A percentile compares a stretch with the other conserved stretches of the same genome.
phyloP scores from a whole-genome alignment of 805 yeast genomes.

The Starmerella apis region DNA sequence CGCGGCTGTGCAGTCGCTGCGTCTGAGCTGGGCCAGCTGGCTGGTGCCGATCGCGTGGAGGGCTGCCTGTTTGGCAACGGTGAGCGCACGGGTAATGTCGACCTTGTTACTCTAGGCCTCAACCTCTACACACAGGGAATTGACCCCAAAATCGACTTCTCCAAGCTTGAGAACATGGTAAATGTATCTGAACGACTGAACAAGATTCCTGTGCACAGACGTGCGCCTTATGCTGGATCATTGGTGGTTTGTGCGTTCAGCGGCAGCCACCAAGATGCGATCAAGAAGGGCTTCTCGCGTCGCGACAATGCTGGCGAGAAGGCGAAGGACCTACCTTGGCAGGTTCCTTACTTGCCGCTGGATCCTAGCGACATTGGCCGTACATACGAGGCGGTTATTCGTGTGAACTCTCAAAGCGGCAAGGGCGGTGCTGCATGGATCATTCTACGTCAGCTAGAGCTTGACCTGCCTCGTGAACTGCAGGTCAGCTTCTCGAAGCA shows the following conservation, averaged over 20 bases:
- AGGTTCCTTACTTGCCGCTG: slow-evolving; percentile 69
- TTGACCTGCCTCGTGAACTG: slow-evolving; percentile 71
- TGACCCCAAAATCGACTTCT: slow-evolving; percentile 58
- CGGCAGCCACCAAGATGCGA: slow-evolving; percentile 84
- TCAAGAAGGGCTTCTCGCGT: slow-evolving; percentile 63
- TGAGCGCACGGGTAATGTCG: slow-evolving; percentile 81
- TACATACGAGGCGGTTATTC: slow-evolving; percentile 82
- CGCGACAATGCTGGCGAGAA: slow-evolving; percentile 35
- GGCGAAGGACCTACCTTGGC: slow-evolving; percentile 43
- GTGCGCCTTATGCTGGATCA: slow-evolving; percentile 78
- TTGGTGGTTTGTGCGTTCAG: slow-evolving; percentile 74
- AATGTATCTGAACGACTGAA: slow-evolving; percentile 70
- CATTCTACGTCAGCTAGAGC: slow-evolving; percentile 59
- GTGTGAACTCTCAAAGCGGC: slow-evolving; percentile 81
- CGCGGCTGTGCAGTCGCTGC: slow-evolving; percentile 88
- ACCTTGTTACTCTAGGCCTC: slow-evolving; percentile 64
- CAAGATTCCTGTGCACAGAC: slow-evolving; percentile 65
- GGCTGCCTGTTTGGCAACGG: slow-evolving; percentile 82
- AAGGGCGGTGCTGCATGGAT: slow-evolving; percentile 90
- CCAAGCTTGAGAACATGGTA: slow-evolving; percentile 53
- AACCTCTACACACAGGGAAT: slow-evolving; percentile 74
- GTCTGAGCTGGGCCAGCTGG: slow-evolving; percentile 68
- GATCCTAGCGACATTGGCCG: slow-evolving; percentile 81
- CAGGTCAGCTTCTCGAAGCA: slow-evolving; percentile 64
- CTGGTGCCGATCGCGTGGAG: slow-evolving; percentile 82